Base-by-base conservation (phyloP, 495 filamentous ascomycete species). In the Aeminium ludgeri region DNA sequence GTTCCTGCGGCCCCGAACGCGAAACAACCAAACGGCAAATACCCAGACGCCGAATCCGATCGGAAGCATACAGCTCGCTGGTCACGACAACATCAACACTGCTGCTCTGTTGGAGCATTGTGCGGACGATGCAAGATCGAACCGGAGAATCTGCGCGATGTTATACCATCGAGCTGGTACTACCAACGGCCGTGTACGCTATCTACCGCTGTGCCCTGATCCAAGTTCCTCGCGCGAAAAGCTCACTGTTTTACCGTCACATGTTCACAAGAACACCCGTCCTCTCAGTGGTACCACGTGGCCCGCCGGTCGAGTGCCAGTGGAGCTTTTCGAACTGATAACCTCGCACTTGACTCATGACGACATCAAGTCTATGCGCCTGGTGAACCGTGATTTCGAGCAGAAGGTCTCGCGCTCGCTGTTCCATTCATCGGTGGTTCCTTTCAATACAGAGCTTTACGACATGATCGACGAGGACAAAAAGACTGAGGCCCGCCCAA, bases 351-450 rank as follows among this genome's bases (percentile, higher is more conserved):
- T 76, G 2, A 53, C 67, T 6, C 69, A 66, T 10, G 58, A 65
- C 10, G 61, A 63, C 34, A 46, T 70, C 13, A 55, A 66, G 45
- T 52, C 46, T 4, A 60, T 76, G 63, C 67, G 73, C 3, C 52
- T 74, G 17, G 70, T 73, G 1, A 65, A 59, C 48, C 50, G 48
- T 13, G 70, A 74, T 40, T 72, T 73, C 41, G 67, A 72, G 38
- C 37, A 40, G 4, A 65, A 65, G 36, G 56, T 71, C 0, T 67
- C 68, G 1, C 47, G 55, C 15, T 42, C 50, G 3, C 53, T 69
- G 8, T 72, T 74, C 47, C 48, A 54, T 29, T 62, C 63, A 5
- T 58, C 68, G 6, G 70, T 76, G 8, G 66, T 76, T 2, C 62
- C 62, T 6, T 69, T 77, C 49, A 64, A 60, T 19, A 59, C 65